Percentiles rank a stretch among this genome's conserved stretches.
Evolutionary conservation across 345 rosid genomes (phyloP).

Genomic region (Excoecaria cochinchinensis): DNA sequence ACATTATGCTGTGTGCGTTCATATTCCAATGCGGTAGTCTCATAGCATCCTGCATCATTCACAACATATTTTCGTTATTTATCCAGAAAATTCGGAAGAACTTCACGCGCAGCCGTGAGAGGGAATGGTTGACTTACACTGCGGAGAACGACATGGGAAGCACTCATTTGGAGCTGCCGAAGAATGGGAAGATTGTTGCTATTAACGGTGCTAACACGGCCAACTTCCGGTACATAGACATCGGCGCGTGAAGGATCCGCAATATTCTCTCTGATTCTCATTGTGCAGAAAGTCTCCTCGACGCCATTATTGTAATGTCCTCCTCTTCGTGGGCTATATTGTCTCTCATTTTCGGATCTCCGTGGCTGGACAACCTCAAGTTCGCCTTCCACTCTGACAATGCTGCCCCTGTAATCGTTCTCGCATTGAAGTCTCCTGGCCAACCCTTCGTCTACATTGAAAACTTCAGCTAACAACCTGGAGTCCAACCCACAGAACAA

Average conservation of each 20-base stretch:
- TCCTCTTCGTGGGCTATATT: neutral
- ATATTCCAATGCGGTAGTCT: conserved; percentile 62
- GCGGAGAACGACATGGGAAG: conserved; percentile 48
- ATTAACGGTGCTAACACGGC: conserved; percentile 52
- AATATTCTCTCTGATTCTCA: conserved; percentile 60
- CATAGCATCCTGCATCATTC: conserved; percentile 46
- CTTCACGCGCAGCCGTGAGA: conserved; percentile 26
- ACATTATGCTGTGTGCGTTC: conserved; percentile 63
- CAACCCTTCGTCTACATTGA: conserved; percentile 44
- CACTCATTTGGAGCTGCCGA: conserved; percentile 49
- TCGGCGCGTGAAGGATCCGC: conserved; percentile 60
- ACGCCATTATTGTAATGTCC: conserved; percentile 44
- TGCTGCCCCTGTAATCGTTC: conserved; percentile 52
- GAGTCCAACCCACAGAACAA: conserved; percentile 54
- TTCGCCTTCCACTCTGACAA: conserved; percentile 50
- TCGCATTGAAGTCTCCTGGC: conserved; percentile 48
- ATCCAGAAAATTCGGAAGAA: neutral
- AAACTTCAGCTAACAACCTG: conserved; percentile 49
- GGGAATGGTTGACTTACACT: conserved; percentile 11
- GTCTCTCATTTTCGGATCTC: conserved; percentile 5
- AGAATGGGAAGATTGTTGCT: conserved; percentile 67
- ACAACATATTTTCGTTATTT: too few species aligned
- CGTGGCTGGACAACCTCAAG: conserved; percentile 40
- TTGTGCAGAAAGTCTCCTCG: conserved; percentile 72
- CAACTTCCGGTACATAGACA: conserved; percentile 51